Evolutionary conservation across 306 rosid species (phyloP), one percentile per base, ranked within the genome.

Genomic region (Rosa persica): DNA sequence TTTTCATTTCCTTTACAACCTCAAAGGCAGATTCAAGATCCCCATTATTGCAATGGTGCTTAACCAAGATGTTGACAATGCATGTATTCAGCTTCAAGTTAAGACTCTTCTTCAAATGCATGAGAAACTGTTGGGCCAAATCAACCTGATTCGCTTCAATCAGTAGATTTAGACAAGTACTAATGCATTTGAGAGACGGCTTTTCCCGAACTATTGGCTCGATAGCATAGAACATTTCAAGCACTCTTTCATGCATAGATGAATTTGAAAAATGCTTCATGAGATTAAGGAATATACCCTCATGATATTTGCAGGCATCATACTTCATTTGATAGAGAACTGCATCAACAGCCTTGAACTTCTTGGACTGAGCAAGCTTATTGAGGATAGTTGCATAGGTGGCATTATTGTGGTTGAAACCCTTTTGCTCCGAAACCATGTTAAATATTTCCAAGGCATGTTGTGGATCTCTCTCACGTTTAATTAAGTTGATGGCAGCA

Each of bases 221-320:
- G 76, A 94, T 89, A 40, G 88, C 80, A 78, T 84, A 62, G 78
- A 90, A 92, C 74, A 88, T 79, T 27, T 86, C 88, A 48, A 94
- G 90, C 62, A 94, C 97, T 69, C 85, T 88, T 6, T 90, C 97
- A 77, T 89, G 90, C 76, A 85, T 55, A 66, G 82, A 80, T 30
- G 86, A 86, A 43, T 84, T 86, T 22, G 98, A 90, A 80, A 82
- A 92, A 78, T 92, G 90, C 83, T 85, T 90, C 97, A 94, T 92
- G 73, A 94, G 97, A 72, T 85, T 85, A 62, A 92, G 83, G 81
- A 94, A 94, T 72, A 87, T 72, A 62, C 88, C 92, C 83, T 94
- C 97, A n/a, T 92, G 95, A 81, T 90, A 82, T 80, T 89, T 87
- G 89, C 97, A 90, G 30, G 95, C 84, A 78, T 94, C 97, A 52